Base-by-base conservation (phyloP, 768 basidiomycete genomes). In the Austroboletus festivus region DNA sequence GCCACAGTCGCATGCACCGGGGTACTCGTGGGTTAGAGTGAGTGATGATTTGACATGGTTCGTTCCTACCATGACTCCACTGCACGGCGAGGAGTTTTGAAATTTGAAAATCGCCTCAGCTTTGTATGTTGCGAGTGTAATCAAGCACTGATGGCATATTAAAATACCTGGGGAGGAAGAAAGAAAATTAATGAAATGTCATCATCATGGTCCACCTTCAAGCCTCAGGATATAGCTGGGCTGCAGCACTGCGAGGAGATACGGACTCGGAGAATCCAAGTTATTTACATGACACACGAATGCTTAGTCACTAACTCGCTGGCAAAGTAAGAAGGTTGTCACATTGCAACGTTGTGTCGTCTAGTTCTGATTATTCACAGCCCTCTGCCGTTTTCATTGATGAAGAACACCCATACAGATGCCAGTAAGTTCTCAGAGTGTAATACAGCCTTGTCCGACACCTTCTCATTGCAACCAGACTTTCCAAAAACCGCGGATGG, bases 401-500 rank as follows among this genome's bases (percentile, higher is more conserved):
- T 86, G 84, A 86, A 83, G 63, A 72, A 84, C 53, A 70, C 71
- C 23, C 64, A 85, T 47, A 75, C 72, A 55, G 81, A 87, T 65
- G 84, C 86, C 12, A 88, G 86, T 86, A 65, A 60, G 83, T 76
- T n/a, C n/a, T 46, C 44, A 24, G 44, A 24, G 5, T 35, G 44
- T 37, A 41, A 46, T 42, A 40, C 38, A 18, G 38, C 37, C 18
- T 12, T 28, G 11, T 10, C 3, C 2, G 13, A 22, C 18, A 12
- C 31, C 19, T 24, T 54, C 42, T 48, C 42, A 52, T 28, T 16
- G 1, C 10, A 23, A 33, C 16, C 23, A 90, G 88, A 90, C 70
- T 88, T 90, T 61, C 88, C 88, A 50, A 78, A 81, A 50, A 86
- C 86, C 33, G 73, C 73, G 41, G 85, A 86, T 62, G 77, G 76